phyloP scores from a whole-genome alignment of 2,329 filamentous ascomycete genomes.

The Colletotrichum orbiculare region DNA sequence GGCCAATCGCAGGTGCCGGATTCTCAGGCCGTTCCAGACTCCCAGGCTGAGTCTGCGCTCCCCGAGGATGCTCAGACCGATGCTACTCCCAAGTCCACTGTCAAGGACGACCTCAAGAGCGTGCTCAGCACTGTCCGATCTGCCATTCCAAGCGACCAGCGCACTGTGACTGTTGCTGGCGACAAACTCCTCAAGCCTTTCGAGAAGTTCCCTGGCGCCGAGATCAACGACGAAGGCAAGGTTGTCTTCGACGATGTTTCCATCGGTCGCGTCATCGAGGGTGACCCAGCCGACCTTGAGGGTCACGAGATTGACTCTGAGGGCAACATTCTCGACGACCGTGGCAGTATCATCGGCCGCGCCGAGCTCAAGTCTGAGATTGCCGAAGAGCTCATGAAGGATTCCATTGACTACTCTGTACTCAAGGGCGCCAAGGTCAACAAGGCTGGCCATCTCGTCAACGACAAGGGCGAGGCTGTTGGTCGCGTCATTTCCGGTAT shows the following conservation, averaged over 20 bases:
- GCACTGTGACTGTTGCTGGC: slow-evolving; percentile 32
- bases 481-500: slow-evolving; percentile 74
- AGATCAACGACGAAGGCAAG: slow-evolving; percentile 49
- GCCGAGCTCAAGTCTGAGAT: slow-evolving; percentile 47
- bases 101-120: slow-evolving; percentile 28
- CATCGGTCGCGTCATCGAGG: slow-evolving; percentile 51
- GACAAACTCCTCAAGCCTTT: slow-evolving; percentile 43
- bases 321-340: slow-evolving; percentile 50
- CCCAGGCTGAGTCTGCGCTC: not conserved
- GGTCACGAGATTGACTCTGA: slow-evolving; percentile 51
- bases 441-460: slow-evolving; percentile 68
- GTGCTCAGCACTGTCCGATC: slow-evolving; percentile 30
- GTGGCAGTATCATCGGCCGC: slow-evolving; percentile 48
- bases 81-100: slow-evolving; percentile 11
- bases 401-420: slow-evolving; percentile 56
- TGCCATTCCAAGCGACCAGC: slow-evolving; percentile 24
- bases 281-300: slow-evolving; percentile 47
- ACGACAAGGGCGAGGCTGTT: slow-evolving; percentile 63
- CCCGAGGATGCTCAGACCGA: not conserved
- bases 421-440: slow-evolving; percentile 68
- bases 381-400: slow-evolving; percentile 43
- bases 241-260: slow-evolving; percentile 50
- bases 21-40: no score
- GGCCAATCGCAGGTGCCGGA: no score
- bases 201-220: slow-evolving; percentile 49